Evolutionary conservation across 2,329 filamentous ascomycete genomes (phyloP).

Genomic region (Sporothrix mexicana): DNA sequence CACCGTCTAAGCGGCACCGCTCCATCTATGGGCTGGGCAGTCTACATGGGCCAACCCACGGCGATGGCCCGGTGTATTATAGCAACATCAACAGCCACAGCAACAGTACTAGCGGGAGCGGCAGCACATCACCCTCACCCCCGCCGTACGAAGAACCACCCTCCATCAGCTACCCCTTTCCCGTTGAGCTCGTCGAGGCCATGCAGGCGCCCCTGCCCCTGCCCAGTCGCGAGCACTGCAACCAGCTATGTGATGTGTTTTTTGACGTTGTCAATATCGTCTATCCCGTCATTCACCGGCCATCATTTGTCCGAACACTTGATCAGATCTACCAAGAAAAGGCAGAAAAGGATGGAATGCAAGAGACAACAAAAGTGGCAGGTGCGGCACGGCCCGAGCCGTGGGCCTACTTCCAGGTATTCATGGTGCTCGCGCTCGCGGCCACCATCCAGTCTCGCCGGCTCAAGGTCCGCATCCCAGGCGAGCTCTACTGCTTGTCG

Average conservation of each 20-base stretch:
- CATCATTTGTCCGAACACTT: neutral
- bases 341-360: too few species aligned
- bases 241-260: conserved; percentile 42
- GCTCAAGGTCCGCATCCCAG: conserved; percentile 3
- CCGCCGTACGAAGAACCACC: neutral
- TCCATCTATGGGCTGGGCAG: conserved; percentile 10
- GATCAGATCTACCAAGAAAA: neutral
- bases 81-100: neutral
- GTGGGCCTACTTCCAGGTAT: conserved; percentile 10
- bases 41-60: neutral
- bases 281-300: conserved; percentile 40
- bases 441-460: conserved; percentile 10
- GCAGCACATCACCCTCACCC: neutral
- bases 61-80: neutral
- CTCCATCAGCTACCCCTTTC: conserved; percentile 11
- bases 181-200: conserved; percentile 16
- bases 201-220: neutral
- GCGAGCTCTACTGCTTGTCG: conserved; percentile 10
- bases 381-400: neutral
- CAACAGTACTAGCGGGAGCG: neutral
- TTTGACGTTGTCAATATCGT: conserved; percentile 55
- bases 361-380: too few species aligned
- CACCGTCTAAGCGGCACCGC: conserved; percentile 39
- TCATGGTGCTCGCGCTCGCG: neutral
- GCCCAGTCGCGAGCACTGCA: neutral